Base-by-base conservation (phyloP, 345 rosid genomes). In the Lagerstroemia speciosa region DNA sequence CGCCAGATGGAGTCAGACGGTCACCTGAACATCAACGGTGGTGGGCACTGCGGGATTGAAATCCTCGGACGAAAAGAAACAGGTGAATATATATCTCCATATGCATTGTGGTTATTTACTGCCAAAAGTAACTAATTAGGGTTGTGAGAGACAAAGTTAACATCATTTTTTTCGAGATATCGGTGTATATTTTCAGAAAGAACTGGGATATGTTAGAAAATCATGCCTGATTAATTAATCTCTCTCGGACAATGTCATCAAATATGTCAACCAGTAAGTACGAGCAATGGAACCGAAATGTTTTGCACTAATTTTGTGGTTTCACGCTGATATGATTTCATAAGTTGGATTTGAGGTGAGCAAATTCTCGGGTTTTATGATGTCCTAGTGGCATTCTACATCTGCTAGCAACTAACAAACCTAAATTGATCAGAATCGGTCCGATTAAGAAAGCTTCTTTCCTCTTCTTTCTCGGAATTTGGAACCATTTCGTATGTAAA, bases 1-100 rank as follows among this genome's bases (percentile, higher is more conserved):
- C 89, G 96, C 53, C 89, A 91, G 72, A 81, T 89, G 93, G 97
- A 94, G 71, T 83, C 83, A 37, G 65, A 63, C 20, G 65, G 43
- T 16, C 78, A 78, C 45, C 78, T 79, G 5, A 70, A 61, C 1
- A 68, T 15, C 20, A 58, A 27, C 15, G 34, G 22, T 16, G 33
- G 33, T 12, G 17, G 17, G 4, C 5, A 48, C 27, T 77, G 62
- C 2, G 81, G 80, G 3, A 8, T 41, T 1, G 83, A 89, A 69
- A 69, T 74, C 52, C 74, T 78, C 27, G 85, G 81, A 71, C 82
- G 85, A 76, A 88, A 86, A 77, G 87, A 84, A 61, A 68, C 89
- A 76, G 86, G 87, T 22, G 55, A 48, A 48, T 19, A 17, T n/a
- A n/a, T n/a, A n/a, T n/a, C n/a, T n/a, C n/a, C n/a, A n/a, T 36